These are phyloP conservation scores for Podaxis sp. DNA, from an alignment of 768 basidiomycete genomes.

Conservation along the genomic window DNA sequence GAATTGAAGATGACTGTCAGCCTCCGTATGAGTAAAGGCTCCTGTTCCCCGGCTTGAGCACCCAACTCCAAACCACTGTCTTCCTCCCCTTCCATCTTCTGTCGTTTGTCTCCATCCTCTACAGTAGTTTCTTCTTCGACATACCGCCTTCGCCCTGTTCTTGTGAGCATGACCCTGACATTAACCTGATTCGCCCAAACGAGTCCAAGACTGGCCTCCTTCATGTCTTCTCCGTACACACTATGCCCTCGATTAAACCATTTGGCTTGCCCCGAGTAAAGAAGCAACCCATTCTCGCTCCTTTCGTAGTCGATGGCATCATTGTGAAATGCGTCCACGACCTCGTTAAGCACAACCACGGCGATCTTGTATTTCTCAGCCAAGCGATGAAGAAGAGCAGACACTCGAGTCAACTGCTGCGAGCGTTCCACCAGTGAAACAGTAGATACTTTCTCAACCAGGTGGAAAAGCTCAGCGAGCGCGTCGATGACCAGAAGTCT, in stretches of 20 bases:
- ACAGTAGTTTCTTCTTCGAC: conserved; percentile 36
- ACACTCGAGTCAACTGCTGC: conserved; percentile 64
- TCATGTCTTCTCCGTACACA: conserved; percentile 55
- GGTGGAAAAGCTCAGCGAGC: conserved; percentile 82
- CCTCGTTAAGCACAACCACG: conserved; percentile 87
- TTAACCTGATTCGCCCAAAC: conserved; percentile 96
- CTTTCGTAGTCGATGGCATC: conserved; percentile 21
- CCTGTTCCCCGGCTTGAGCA: conserved; percentile 31
- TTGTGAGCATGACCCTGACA: conserved; percentile 75
- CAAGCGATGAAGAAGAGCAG: conserved; percentile 68
- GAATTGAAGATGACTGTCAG: conserved; percentile 80
- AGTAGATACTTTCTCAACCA: conserved; percentile 56
- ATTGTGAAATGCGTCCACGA: conserved; percentile 70
- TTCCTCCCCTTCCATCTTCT: conserved; percentile 13
- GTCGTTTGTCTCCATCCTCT: conserved; percentile 25
- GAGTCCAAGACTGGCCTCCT: conserved; percentile 85
- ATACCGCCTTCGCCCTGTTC: conserved; percentile 69
- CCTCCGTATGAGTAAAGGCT: conserved; percentile 61
- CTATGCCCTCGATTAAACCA: conserved; percentile 73
- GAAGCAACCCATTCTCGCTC: conserved; percentile 36
- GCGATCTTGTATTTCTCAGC: conserved; percentile 66
- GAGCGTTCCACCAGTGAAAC: conserved; percentile 72
- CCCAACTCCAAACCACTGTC: neutral
- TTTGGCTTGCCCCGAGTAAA: conserved; percentile 72
- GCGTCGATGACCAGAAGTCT: conserved; percentile 86